phyloP scores from a whole-genome alignment of 345 rosid genomes.

The Citrus australasica region DNA sequence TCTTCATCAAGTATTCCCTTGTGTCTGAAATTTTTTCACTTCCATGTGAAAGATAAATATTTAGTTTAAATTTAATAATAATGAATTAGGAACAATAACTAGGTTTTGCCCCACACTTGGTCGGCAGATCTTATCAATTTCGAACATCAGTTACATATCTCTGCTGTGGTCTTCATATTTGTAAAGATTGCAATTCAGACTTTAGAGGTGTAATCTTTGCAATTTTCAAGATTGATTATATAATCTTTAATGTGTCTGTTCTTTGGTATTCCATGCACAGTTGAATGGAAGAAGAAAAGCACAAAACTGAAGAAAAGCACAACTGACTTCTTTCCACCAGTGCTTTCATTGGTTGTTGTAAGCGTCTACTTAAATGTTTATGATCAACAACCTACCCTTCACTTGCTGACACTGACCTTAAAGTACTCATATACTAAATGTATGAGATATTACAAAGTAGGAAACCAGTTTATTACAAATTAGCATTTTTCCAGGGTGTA shows the following conservation, averaged over 20 bases:
- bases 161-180: not conserved
- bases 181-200: not conserved
- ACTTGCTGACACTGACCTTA: not conserved
- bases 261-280: conserved; percentile 30
- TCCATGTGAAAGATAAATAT: not conserved
- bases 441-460: not conserved
- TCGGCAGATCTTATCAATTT: not conserved
- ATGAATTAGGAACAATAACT: not conserved
- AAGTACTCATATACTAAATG: not conserved
- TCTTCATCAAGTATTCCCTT: not conserved
- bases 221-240: not conserved
- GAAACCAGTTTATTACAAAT: not conserved
- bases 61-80: not conserved
- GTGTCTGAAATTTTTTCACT: not conserved
- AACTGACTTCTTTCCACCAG: not conserved
- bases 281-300: conserved; percentile 82
- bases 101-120: not conserved
- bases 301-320: conserved; percentile 48
- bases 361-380: not conserved
- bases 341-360: not conserved
- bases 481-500: not conserved
- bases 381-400: not conserved
- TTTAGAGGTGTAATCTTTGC: not conserved
- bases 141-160: not conserved
- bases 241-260: not conserved